These are phyloP conservation scores for Aspergillus novoparasiticus DNA, from an alignment of 2,329 filamentous ascomycete species.

Conservation along the genomic window DNA sequence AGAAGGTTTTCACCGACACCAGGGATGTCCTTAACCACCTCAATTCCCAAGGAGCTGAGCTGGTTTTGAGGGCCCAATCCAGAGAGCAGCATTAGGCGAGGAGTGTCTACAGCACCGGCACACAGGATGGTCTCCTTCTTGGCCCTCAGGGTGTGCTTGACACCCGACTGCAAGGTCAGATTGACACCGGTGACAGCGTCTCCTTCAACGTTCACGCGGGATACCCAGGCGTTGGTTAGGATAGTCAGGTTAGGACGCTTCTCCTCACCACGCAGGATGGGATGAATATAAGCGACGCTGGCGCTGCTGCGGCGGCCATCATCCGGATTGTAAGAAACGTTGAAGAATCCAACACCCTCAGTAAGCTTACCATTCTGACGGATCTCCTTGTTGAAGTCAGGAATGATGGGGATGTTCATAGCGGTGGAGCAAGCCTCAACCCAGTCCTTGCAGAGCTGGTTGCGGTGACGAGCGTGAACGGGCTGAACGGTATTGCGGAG, in stretches of 20 bases:
- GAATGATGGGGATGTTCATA: conserved; percentile 76
- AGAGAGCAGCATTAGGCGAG: conserved; percentile 63
- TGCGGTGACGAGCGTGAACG: conserved; percentile 80
- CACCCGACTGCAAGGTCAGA: conserved; percentile 64
- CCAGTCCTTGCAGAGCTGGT: conserved; percentile 92
- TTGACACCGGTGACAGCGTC: conserved; percentile 74
- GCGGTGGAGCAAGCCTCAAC: conserved; percentile 76
- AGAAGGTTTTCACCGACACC: conserved; percentile 67
- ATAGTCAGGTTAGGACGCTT: conserved; percentile 81
- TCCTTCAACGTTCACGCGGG: conserved; percentile 72
- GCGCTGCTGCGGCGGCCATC: conserved; percentile 82
- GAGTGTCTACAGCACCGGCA: conserved; percentile 80
- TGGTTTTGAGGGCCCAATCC: conserved; percentile 56
- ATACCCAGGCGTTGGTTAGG: conserved; percentile 86
- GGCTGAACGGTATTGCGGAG: conserved; percentile 89
- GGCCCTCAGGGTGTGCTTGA: conserved; percentile 58
- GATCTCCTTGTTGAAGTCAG: conserved; percentile 88
- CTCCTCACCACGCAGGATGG: conserved; percentile 81
- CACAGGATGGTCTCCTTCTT: conserved; percentile 77
- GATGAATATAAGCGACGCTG: conserved; percentile 90
- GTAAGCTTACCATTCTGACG: conserved; percentile 70
- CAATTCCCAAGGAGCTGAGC: conserved; percentile 55
- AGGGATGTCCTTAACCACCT: conserved; percentile 62
- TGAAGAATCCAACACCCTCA: conserved; percentile 85
- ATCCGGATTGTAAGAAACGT: conserved; percentile 87